Base-by-base conservation (phyloP, 2,329 filamentous ascomycete species). In the Allantophomopsis lycopodina region DNA sequence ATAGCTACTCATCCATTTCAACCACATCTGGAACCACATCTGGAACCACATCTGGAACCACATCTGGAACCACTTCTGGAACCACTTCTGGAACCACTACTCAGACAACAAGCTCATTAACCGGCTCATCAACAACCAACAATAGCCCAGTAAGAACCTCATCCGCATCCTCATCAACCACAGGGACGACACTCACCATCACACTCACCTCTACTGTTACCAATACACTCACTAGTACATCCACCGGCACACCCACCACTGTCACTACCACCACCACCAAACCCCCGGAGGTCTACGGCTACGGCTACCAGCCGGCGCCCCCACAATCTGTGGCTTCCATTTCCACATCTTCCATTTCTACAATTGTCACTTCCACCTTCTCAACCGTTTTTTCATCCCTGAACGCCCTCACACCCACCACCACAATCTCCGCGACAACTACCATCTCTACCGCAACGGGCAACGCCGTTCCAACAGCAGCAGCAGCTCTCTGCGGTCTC, bases 401-500 rank as follows among this genome's bases (percentile, higher is more conserved):
- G 35, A 50, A 52, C 10, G 42, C 46, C 16, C 36, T 44, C 5
- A 50, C 52, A 15, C 48, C 53, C 13, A 45, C 50, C n/a, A 44
- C 46, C 13, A 47, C 52, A 1, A 28, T 49, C 32, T 17, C 28
- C 3, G 50, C 18, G 18, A 4, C 18, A 20, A 20, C 18, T 7
- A 20, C 18, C 4, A 50, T 51, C 16, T 48, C 53, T 11, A 44
- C 50, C n/a, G 43, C 46, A 12, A 47, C 52, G 1, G 21, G 49
- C 32, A 21, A 21, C 2, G 50, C 54, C 12, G 12, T 59, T 61
- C 2, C 46, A 45, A 31, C 45, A 10, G 23, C 23, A 3, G 23
- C 50, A 2, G 41, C 41, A 4, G 48, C 48, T 15, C 40, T 50
- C 47, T 66, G 62, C 44, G 62, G 60, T 35, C 52, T 65, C 7